Conservation (phyloP, 176 grass and related monocot species). For the Phyllostachys edulis region DNA sequence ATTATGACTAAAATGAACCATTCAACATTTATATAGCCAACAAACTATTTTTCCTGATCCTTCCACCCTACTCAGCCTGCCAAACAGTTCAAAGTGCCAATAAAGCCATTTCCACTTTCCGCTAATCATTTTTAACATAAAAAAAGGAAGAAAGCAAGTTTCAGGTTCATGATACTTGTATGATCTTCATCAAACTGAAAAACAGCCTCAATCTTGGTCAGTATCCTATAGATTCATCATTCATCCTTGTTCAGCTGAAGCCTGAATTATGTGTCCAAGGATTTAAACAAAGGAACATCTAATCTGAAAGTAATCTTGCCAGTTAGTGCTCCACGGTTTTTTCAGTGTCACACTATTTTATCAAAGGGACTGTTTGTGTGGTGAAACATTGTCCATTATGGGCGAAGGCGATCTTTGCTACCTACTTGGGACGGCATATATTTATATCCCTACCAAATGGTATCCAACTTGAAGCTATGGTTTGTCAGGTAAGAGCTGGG, state of each 20-base stretch:
- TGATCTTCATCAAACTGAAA: neutral
- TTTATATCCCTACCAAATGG: neutral
- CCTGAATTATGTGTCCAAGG: neutral
- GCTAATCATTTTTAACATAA: neutral
- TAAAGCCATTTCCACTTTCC: neutral
- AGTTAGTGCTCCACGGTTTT: neutral
- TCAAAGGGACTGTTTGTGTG: neutral
- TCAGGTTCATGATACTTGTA: neutral
- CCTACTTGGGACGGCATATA: neutral
- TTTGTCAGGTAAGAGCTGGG: neutral
- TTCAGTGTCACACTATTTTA: neutral
- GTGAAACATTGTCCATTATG: neutral
- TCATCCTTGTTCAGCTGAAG: neutral
- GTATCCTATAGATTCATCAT: neutral
- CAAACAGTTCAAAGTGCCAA: conserved; percentile 14
- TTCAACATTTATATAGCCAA: neutral
- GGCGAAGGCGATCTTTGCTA: neutral
- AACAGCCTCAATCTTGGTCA: neutral
- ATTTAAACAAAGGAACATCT: neutral
- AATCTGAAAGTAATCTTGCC: neutral
- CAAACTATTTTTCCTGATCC: neutral
- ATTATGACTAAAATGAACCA: conserved; percentile 10
- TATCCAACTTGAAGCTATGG: neutral
- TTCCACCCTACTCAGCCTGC: neutral
- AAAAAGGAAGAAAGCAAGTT: conserved; percentile 2